These are phyloP conservation scores for Leonotis leonurus DNA, from an alignment of 257 asterid species.

Conservation along the genomic window DNA sequence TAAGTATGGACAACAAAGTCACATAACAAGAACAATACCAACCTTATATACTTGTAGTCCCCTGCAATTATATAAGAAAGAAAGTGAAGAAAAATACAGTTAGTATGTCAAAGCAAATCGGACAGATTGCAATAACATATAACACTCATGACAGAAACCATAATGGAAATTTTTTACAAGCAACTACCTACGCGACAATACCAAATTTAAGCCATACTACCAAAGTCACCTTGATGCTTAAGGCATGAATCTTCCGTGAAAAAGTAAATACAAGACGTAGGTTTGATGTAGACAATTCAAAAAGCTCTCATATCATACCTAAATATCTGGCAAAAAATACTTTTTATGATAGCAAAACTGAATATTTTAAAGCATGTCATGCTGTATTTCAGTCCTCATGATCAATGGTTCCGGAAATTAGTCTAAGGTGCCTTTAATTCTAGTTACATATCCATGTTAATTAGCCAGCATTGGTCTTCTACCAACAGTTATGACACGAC, in stretches of 20 bases:
- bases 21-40: slow-evolving; percentile 22
- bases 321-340: neutral
- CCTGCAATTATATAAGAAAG: slow-evolving; percentile 40
- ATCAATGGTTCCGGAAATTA: neutral
- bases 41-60: slow-evolving; percentile 88
- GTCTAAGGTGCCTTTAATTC: neutral
- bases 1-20: neutral
- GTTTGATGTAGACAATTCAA: neutral
- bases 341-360: neutral
- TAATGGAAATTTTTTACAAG: neutral
- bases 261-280: neutral
- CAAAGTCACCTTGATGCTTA: neutral
- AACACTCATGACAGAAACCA: no score
- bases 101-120: slow-evolving; percentile 18
- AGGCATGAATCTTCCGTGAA: neutral
- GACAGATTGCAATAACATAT: neutral
- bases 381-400: neutral
- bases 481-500: neutral
- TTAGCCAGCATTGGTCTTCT: neutral
- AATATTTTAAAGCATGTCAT: neutral
- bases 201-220: neutral
- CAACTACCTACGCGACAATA: neutral
- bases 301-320: neutral
- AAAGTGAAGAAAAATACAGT: slow-evolving; percentile 1
- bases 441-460: neutral